Evolutionary conservation across 768 basidiomycete species (phyloP).

Genomic region (Suillus tomentosus): DNA sequence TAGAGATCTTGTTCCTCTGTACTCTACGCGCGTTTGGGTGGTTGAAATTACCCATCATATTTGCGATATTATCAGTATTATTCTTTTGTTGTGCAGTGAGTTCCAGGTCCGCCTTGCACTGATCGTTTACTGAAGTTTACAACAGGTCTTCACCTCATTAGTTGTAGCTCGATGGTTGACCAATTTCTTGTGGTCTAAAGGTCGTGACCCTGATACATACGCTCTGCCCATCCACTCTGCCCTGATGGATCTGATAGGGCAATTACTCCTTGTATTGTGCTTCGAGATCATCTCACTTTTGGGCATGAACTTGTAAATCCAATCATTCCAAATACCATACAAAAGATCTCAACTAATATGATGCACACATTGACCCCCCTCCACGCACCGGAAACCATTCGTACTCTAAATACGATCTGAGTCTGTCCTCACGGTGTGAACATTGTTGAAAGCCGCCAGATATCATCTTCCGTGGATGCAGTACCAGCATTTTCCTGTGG

Average conservation of each 20-base stretch:
- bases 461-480: no score
- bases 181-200: conserved; percentile 72
- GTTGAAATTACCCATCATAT: conserved; percentile 70
- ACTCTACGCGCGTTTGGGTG: conserved; percentile 72
- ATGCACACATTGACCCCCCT: neutral
- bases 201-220: conserved; percentile 88
- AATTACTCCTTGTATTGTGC: conserved; percentile 75
- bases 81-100: conserved; percentile 82
- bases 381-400: neutral
- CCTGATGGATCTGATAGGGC: conserved; percentile 82
- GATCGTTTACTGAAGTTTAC: conserved; percentile 2
- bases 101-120: conserved; percentile 22
- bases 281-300: conserved; percentile 63
- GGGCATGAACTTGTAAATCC: conserved; percentile 28
- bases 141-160: conserved; percentile 72
- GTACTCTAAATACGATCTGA: neutral
- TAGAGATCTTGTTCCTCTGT: conserved; percentile 73
- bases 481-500: no score
- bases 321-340: neutral
- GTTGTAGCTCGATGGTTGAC: conserved; percentile 67
- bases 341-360: neutral
- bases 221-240: conserved; percentile 93
- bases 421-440: neutral
- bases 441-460: no score
- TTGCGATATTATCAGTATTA: conserved; percentile 63